phyloP scores from a whole-genome alignment of 768 basidiomycete species.

The Serendipita sp. region DNA sequence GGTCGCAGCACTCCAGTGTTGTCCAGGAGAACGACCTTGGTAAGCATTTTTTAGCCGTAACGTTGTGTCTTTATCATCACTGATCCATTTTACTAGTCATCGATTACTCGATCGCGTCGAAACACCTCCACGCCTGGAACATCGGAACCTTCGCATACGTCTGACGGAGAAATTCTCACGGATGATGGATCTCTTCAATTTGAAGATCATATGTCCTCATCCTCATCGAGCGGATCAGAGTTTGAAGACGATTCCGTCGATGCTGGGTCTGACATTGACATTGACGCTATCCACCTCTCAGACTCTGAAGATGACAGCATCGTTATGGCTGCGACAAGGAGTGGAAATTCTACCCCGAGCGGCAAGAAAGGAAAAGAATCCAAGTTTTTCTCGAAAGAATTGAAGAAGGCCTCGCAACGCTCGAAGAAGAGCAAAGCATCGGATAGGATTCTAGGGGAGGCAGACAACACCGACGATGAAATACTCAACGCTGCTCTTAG shows the following conservation, averaged over 20 bases:
- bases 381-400: neutral
- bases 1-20: neutral
- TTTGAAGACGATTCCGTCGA: neutral
- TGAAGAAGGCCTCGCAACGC: neutral
- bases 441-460: slow-evolving; percentile 9
- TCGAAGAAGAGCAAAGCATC: neutral
- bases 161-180: slow-evolving; percentile 1
- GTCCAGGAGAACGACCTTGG: neutral
- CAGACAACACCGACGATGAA: slow-evolving; percentile 7
- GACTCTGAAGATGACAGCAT: slow-evolving; percentile 5
- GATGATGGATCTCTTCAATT: neutral
- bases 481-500: slow-evolving; percentile 9
- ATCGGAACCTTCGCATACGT: neutral
- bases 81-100: neutral
- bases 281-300: slow-evolving; percentile 7
- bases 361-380: neutral
- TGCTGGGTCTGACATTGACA: neutral
- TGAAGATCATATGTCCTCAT: neutral
- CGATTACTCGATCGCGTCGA: neutral
- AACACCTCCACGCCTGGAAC: neutral
- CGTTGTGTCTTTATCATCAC: neutral
- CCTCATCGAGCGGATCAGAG: neutral
- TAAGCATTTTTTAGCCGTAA: neutral
- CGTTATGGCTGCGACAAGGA: neutral
- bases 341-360: slow-evolving; percentile 1